These are phyloP conservation scores for Flaveria trinervia DNA, from an alignment of 129 eudicot species.

Conservation along the genomic window DNA sequence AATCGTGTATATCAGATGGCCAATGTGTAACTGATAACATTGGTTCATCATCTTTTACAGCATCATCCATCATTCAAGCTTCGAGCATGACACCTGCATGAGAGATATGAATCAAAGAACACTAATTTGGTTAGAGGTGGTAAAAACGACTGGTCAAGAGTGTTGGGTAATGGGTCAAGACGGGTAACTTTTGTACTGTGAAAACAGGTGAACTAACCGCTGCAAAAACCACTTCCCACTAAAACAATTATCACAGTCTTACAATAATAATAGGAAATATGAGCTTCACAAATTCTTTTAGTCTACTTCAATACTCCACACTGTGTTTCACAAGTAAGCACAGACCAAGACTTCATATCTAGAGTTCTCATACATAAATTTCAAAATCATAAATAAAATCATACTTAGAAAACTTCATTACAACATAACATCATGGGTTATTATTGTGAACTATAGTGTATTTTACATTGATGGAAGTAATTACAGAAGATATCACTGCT, in stretches of 20 bases:
- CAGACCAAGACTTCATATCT: no score
- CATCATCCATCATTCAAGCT: constrained; percentile 53
- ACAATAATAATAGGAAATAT: background rate
- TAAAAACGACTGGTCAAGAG: background rate
- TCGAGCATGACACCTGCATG: constrained; percentile 38
- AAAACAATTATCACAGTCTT: background rate
- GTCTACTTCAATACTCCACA: background rate
- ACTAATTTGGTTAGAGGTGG: background rate
- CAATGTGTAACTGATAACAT: constrained; percentile 40
- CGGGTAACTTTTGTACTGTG: background rate
- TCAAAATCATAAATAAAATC: background rate
- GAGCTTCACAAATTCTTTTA: background rate
- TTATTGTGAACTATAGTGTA: no score
- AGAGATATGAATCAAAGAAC: constrained; percentile 6
- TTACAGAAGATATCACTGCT: no score
- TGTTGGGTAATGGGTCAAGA: background rate
- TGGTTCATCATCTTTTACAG: constrained; percentile 58
- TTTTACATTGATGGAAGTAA: no score
- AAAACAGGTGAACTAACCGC: background rate
- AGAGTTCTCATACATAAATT: background rate
- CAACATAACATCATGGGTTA: no score
- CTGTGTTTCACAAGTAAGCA: background rate
- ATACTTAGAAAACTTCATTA: no score
- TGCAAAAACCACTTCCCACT: background rate
- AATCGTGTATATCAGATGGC: constrained; percentile 37